Conservation (phyloP, 306 rosid genomes). For the Purshia tridentata region DNA sequence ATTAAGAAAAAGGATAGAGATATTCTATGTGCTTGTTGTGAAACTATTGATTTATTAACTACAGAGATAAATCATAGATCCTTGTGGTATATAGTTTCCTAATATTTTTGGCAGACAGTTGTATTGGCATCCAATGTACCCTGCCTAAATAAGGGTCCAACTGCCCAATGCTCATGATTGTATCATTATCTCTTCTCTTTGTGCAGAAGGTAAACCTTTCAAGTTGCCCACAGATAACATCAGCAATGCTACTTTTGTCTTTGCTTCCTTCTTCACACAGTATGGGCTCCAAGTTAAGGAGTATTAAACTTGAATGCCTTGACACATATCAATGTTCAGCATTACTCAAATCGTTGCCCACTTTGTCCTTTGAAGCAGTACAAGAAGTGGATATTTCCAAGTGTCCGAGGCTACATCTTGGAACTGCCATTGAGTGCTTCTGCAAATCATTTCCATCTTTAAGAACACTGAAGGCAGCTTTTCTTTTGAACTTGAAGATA, state of each 20-base stretch:
- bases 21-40: not conserved
- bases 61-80: not conserved
- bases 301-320: constrained; percentile 37
- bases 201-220: constrained; percentile 77
- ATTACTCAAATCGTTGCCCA: constrained; percentile 33
- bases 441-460: constrained; percentile 65
- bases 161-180: constrained; percentile 18
- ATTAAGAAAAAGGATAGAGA: not conserved
- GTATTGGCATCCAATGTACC: constrained; percentile 12
- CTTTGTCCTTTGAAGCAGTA: constrained; percentile 50
- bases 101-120: constrained; percentile 19
- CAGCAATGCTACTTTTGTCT: constrained; percentile 52
- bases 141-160: constrained; percentile 24
- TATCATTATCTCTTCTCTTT: constrained; percentile 32
- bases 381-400: constrained; percentile 79
- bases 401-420: constrained; percentile 54
- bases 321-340: constrained; percentile 24
- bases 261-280: constrained; percentile 52
- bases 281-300: constrained; percentile 37
- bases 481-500: constrained; percentile 51
- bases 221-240: constrained; percentile 69
- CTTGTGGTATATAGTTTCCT: constrained; percentile 19
- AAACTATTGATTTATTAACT: not conserved
- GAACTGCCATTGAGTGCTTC: constrained; percentile 60
- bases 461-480: constrained; percentile 59